A percentile compares a stretch with the other conserved stretches of the same genome.
Evolutionary conservation across 2,329 filamentous ascomycete genomes (phyloP).

Genomic region (Claviceps fusiformis): DNA sequence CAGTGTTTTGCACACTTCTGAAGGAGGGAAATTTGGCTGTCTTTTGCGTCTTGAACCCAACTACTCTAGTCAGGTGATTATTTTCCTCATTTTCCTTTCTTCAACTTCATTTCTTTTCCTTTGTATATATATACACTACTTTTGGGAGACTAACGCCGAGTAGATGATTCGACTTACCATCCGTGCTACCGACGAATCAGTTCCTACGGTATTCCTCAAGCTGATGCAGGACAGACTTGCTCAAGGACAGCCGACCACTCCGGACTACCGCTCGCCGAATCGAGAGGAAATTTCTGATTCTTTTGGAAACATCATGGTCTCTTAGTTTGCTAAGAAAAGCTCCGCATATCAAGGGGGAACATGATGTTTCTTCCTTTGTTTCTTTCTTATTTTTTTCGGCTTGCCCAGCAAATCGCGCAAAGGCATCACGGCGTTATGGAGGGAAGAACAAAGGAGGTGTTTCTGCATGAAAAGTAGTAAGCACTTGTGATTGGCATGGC

Average conservation of each 20-base stretch:
- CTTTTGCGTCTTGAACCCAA: constrained; percentile 90
- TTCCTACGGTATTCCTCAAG: constrained; percentile 68
- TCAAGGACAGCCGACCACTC: constrained; percentile 30
- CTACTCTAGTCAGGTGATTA: constrained; percentile 71
- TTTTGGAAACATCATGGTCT: constrained; percentile 44
- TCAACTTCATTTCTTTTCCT: not conserved
- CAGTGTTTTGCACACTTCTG: constrained; percentile 68
- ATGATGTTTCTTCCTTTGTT: not conserved
- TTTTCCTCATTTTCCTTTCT: not conserved
- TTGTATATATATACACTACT: not conserved
- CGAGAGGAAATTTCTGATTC: constrained; percentile 39
- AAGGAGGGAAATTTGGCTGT: constrained; percentile 86
- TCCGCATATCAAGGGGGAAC: not conserved
- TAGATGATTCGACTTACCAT: constrained; percentile 95
- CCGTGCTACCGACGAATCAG: constrained; percentile 80
- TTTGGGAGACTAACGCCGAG: not conserved
- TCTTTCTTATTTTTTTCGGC: not conserved
- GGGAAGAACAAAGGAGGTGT: not conserved
- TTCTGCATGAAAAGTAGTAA: not conserved
- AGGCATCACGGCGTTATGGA: constrained; percentile 20
- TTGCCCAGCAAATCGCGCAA: constrained; percentile 4
- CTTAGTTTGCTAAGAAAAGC: constrained; percentile 13
- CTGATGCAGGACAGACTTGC: constrained; percentile 76
- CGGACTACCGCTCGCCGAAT: constrained; percentile 27
- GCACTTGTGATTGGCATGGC: not conserved